Evolutionary conservation across 345 rosid species (phyloP).

Genomic region (Trapa bicornis): DNA sequence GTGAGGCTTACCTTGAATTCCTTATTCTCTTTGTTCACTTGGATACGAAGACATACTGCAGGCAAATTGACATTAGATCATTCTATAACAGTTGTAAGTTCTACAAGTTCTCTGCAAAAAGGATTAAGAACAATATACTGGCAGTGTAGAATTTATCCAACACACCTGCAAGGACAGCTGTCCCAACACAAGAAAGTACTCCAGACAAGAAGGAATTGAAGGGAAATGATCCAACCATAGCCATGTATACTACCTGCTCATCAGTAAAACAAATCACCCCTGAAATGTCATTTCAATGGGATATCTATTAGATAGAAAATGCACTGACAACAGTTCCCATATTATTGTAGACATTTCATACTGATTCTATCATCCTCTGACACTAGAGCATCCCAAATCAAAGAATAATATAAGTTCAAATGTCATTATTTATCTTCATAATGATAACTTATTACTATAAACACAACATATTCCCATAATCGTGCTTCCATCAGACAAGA

Average conservation of each 20-base stretch:
- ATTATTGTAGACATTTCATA: background rate
- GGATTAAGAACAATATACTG: background rate
- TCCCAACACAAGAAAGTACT: conserved; percentile 89
- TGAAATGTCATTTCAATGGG: too few species aligned
- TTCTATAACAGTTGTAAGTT: background rate
- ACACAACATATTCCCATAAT: background rate
- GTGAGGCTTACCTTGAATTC: conserved; percentile 23
- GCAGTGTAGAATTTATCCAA: background rate
- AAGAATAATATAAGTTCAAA: background rate
- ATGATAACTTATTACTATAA: background rate
- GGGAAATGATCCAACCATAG: conserved; percentile 91
- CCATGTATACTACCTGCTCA: conserved; percentile 80
- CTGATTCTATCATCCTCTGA: background rate
- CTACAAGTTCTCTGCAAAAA: too few species aligned
- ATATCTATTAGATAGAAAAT: too few species aligned
- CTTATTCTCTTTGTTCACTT: conserved; percentile 99
- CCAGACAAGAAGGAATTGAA: conserved; percentile 99
- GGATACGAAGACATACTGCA: conserved; percentile 95
- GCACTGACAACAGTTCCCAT: too few species aligned
- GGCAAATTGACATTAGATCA: background rate
- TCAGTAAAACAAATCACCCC: background rate
- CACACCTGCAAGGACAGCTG: conserved; percentile 97
- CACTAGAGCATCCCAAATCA: background rate
- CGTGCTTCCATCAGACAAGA: too few species aligned
- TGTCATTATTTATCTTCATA: too few species aligned